phyloP scores from a whole-genome alignment of 306 rosid genomes.

The Quercus rubra region DNA sequence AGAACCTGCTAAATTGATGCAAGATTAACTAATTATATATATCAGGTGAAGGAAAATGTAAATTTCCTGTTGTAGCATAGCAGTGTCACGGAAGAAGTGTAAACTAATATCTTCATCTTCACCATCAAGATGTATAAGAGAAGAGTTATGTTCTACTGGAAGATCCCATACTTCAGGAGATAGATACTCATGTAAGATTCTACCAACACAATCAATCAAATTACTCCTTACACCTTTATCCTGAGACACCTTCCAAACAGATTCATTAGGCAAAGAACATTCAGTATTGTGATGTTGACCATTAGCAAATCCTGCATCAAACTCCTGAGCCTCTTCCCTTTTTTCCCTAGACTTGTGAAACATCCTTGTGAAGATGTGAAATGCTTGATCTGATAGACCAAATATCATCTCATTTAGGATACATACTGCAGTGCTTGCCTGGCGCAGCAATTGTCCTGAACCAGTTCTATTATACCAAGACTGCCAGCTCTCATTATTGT shows the following conservation, averaged over 20 bases:
- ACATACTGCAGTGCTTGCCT: conserved; percentile 90
- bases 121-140: conserved; percentile 36
- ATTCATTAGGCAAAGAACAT: conserved; percentile 21
- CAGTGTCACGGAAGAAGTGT: conserved; percentile 67
- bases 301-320: conserved; percentile 4
- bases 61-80: conserved; percentile 83
- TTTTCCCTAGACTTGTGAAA: conserved; percentile 49
- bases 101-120: conserved; percentile 54
- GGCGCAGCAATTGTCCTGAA: conserved; percentile 83
- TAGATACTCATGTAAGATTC: conserved; percentile 80
- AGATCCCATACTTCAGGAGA: conserved; percentile 87
- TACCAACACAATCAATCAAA: conserved; percentile 73
- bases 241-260: conserved; percentile 56
- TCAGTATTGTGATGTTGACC: conserved; percentile 32
- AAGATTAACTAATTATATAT: conserved; percentile 23
- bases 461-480: conserved; percentile 82
- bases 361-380: conserved; percentile 40
- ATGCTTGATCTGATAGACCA: conserved; percentile 79
- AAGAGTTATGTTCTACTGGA: conserved; percentile 44
- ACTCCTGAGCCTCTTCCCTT: conserved; percentile 31
- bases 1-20: conserved; percentile 8
- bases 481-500: conserved; percentile 74
- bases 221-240: conserved; percentile 53
- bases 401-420: conserved; percentile 88
- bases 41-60: conserved; percentile 22